These are phyloP conservation scores for Nematodospora anomalae DNA, from an alignment of 1,139 yeast species.

Conservation along the genomic window DNA sequence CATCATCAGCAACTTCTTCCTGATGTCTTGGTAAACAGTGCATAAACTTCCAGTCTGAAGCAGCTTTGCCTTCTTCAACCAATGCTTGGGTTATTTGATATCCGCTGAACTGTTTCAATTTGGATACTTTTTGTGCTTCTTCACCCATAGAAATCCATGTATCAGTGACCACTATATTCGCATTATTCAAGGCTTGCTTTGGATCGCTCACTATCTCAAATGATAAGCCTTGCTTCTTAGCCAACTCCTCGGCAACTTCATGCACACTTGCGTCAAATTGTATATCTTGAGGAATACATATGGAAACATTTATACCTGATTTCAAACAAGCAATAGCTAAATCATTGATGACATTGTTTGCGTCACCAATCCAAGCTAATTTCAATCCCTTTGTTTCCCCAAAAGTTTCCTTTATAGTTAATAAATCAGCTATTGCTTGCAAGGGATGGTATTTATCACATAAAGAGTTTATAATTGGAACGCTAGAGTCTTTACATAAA, in stretches of 20 bases:
- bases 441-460: constrained; percentile 93
- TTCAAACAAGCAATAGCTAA: constrained; percentile 87
- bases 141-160: constrained; percentile 99
- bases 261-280: constrained; percentile 61
- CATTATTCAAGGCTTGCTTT: constrained; percentile 61
- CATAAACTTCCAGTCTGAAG: constrained; percentile 82
- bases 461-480: constrained; percentile 89
- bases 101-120: constrained; percentile 78
- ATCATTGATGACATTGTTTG: constrained; percentile 94
- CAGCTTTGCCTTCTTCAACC: constrained; percentile 56
- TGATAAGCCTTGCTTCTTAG: constrained; percentile 51
- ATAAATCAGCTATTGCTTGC: constrained; percentile 89
- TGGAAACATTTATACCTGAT: constrained; percentile 77
- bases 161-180: constrained; percentile 90
- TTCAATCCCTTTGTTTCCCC: constrained; percentile 62
- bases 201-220: constrained; percentile 77
- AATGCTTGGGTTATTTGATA: constrained; percentile 77
- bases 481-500: constrained; percentile 71
- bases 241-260: constrained; percentile 53
- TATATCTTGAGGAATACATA: constrained; percentile 80
- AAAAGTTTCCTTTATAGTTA: constrained; percentile 82
- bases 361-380: constrained; percentile 94
- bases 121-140: constrained; percentile 70
- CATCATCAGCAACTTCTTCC: constrained; percentile 92
- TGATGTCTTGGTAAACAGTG: constrained; percentile 95